A percentile compares a stretch with the other conserved stretches of the same genome.
These are phyloP conservation scores for Pichia scutulata DNA, from an alignment of 805 yeast species.

Conservation along the genomic window DNA sequence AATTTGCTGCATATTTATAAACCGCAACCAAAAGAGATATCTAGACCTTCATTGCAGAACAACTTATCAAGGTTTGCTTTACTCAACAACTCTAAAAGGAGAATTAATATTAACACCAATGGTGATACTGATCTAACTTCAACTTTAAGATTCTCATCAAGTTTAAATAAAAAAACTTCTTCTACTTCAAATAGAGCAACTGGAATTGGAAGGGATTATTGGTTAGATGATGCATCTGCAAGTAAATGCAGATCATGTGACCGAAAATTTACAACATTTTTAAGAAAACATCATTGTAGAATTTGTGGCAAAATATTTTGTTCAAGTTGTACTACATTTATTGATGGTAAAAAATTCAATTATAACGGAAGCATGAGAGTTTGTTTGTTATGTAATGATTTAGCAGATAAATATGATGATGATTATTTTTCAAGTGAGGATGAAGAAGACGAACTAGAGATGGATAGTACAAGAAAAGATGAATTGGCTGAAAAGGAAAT, in stretches of 20 bases:
- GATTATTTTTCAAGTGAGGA: conserved; percentile 56
- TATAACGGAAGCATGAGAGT: conserved; percentile 65
- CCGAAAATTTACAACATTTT: conserved; percentile 69
- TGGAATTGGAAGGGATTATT: conserved; percentile 68
- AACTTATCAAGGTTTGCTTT: background rate
- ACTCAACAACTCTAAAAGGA: background rate
- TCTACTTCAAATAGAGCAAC: conserved; percentile 14
- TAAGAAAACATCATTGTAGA: conserved; percentile 91
- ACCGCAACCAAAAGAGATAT: background rate
- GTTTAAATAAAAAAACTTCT: conserved; percentile 8
- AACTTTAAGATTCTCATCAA: background rate
- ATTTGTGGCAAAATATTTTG: conserved; percentile 96
- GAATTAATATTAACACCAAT: background rate
- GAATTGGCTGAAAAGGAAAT: background rate
- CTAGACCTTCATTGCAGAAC: background rate
- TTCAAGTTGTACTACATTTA: conserved; percentile 65
- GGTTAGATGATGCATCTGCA: conserved; percentile 95
- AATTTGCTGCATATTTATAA: background rate
- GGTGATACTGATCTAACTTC: background rate
- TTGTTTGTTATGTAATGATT: conserved; percentile 61
- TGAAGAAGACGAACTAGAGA: conserved; percentile 20
- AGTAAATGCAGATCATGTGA: conserved; percentile 82
- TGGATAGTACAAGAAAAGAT: background rate
- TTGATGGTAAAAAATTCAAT: conserved; percentile 58
- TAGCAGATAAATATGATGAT: conserved; percentile 61